Evolutionary conservation across 495 filamentous ascomycete genomes (phyloP).

Genomic region (Halenospora varia): DNA sequence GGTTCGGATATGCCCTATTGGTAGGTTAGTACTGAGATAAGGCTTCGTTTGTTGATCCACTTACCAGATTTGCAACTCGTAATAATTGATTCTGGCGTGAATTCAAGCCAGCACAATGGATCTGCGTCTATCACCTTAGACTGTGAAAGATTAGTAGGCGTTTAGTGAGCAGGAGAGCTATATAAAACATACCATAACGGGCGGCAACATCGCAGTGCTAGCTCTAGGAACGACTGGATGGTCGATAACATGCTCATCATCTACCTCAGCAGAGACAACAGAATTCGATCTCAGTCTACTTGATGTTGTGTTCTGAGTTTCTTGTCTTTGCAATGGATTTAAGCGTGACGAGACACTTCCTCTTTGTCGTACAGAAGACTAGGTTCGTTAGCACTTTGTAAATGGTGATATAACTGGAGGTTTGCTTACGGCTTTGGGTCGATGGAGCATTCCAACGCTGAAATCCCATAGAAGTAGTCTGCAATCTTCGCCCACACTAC

Average conservation of each 20-base stretch:
- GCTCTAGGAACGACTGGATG: constrained; percentile 80
- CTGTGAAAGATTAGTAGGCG: constrained; percentile 35
- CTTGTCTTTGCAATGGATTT: constrained; percentile 39
- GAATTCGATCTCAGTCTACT: constrained; percentile 63
- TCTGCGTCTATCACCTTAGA: constrained; percentile 83
- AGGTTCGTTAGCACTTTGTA: constrained; percentile 9
- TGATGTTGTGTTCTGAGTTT: constrained; percentile 46
- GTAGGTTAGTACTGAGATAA: constrained; percentile 7
- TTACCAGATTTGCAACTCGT: constrained; percentile 85
- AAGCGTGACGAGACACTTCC: constrained; percentile 55
- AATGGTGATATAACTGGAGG: constrained; percentile 7
- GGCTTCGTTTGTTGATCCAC: constrained; percentile 18
- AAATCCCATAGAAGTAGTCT: constrained; percentile 94
- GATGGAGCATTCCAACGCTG: constrained; percentile 89
- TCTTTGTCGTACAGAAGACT: constrained; percentile 52
- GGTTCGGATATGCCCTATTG: constrained; percentile 76
- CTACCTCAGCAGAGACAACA: constrained; percentile 46
- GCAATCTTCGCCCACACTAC: constrained; percentile 93
- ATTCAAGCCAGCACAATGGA: constrained; percentile 83
- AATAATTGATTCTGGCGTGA: constrained; percentile 86
- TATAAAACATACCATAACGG: constrained; percentile 67
- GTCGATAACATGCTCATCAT: constrained; percentile 43
- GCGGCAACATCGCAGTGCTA: constrained; percentile 82
- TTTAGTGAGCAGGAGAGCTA: background rate
- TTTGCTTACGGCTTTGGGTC: constrained; percentile 71